phyloP scores from a whole-genome alignment of 2,329 filamentous ascomycete genomes.

The Clonostachys chloroleuca region DNA sequence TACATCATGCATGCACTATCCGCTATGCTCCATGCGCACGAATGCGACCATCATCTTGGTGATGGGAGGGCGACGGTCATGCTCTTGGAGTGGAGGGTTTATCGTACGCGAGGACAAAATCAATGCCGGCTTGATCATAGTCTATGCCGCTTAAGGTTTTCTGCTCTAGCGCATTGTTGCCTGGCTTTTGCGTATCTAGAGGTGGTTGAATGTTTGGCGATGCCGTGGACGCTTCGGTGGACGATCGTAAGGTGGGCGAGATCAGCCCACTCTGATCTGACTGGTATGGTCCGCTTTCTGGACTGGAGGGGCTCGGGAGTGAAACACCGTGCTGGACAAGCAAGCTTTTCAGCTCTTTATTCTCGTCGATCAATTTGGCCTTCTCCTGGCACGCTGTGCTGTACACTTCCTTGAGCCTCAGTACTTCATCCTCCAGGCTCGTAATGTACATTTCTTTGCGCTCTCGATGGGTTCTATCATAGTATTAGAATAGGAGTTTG shows the following conservation, averaged over 20 bases:
- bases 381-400: conserved; percentile 71
- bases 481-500: not conserved
- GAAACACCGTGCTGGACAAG: conserved; percentile 49
- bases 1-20: too few relatives aligned
- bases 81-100: conserved; percentile 50
- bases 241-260: conserved; percentile 25
- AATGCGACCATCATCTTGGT: conserved; percentile 25
- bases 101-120: conserved; percentile 88
- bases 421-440: conserved; percentile 84
- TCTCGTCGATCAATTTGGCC: conserved; percentile 73
- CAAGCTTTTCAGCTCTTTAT: conserved; percentile 62
- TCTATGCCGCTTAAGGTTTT: conserved; percentile 43
- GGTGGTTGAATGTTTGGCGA: conserved; percentile 14
- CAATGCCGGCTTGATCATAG: conserved; percentile 80
- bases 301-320: conserved; percentile 7
- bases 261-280: conserved; percentile 16
- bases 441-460: conserved; percentile 96
- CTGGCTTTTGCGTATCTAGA: conserved; percentile 23
- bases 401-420: conserved; percentile 83
- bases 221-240: conserved; percentile 26
- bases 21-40: too few relatives aligned
- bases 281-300: not conserved
- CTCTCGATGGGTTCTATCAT: conserved; percentile 84
- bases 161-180: conserved; percentile 12
- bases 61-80: conserved; percentile 62